Conservation (phyloP, 495 filamentous ascomycete species). For the Neurospora sp. region DNA sequence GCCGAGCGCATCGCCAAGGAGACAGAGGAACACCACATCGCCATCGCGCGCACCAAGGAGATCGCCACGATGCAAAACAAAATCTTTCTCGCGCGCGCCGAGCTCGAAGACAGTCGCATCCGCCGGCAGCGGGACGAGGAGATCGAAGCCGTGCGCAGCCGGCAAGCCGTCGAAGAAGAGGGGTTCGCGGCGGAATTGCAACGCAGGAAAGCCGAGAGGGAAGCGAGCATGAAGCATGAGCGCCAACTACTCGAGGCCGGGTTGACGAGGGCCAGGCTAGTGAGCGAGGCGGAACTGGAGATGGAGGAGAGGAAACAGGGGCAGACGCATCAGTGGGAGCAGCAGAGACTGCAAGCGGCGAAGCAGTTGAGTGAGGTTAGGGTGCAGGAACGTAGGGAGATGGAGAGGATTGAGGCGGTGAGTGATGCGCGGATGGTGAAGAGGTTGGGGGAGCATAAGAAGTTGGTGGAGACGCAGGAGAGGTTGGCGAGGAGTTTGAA, state of each 20-base stretch:
- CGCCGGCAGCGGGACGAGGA: constrained; percentile 29
- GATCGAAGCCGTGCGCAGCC: constrained; percentile 20
- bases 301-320: constrained; percentile 26
- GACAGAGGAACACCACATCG: constrained; percentile 25
- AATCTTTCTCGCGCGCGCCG: constrained; percentile 31
- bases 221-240: constrained; percentile 28
- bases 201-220: constrained; percentile 17
- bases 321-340: constrained; percentile 28
- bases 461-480: constrained; percentile 36
- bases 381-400: constrained; percentile 31
- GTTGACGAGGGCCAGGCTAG: constrained; percentile 24
- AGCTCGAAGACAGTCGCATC: constrained; percentile 34
- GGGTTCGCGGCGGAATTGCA: constrained; percentile 15
- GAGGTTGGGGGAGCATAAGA: constrained; percentile 34
- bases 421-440: constrained; percentile 25
- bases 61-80: constrained; percentile 33
- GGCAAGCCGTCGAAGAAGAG: constrained; percentile 18
- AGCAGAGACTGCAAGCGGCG: constrained; percentile 26
- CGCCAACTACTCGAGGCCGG: constrained; percentile 29
- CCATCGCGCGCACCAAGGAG: constrained; percentile 31
- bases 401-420: constrained; percentile 28
- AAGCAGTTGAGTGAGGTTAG: constrained; percentile 31
- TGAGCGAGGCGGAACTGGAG: constrained; percentile 31
- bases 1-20: constrained; percentile 28
- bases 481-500: constrained; percentile 27